Evolutionary conservation across 225 moss, liverwort and hornwort genomes (phyloP).

Genomic region (Physcomitrium patens): DNA sequence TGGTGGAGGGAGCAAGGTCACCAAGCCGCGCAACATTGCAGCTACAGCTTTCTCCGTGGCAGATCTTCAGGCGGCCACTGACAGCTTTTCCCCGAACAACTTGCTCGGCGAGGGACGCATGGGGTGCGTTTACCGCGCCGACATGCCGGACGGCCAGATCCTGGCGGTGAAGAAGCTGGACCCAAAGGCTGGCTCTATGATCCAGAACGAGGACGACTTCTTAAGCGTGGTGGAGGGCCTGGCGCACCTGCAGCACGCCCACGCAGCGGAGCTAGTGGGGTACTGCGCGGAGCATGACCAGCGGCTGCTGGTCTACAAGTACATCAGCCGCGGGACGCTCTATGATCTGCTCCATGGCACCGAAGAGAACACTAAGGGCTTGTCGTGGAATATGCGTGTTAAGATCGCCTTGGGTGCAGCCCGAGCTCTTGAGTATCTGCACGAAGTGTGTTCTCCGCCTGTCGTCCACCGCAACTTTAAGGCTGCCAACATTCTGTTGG

Average conservation of each 20-base stretch:
- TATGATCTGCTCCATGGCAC: constrained; percentile 54
- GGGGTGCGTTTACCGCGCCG: constrained; percentile 61
- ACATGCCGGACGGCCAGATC: constrained; percentile 58
- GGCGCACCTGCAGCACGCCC: constrained; percentile 53
- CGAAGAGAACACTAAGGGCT: constrained; percentile 36
- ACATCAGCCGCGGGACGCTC: constrained; percentile 54
- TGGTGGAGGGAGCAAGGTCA: constrained; percentile 37
- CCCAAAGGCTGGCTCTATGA: constrained; percentile 40
- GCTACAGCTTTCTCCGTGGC: constrained; percentile 55
- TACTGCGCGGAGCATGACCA: constrained; percentile 76
- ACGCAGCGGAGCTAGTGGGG: constrained; percentile 56
- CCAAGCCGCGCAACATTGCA: constrained; percentile 28
- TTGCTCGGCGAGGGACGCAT: constrained; percentile 53
- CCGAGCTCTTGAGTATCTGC: constrained; percentile 75
- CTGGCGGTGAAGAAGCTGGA: constrained; percentile 70
- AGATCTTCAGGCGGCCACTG: constrained; percentile 67
- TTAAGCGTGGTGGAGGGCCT: constrained; percentile 50
- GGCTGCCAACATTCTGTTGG: constrained; percentile 66
- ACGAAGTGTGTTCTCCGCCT: constrained; percentile 76
- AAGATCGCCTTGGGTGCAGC: constrained; percentile 72
- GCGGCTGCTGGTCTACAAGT: constrained; percentile 64
- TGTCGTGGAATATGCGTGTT: constrained; percentile 70
- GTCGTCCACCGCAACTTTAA: constrained; percentile 76
- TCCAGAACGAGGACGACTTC: constrained; percentile 62
- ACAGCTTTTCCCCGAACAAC: constrained; percentile 57